A percentile compares a stretch with the other conserved stretches of the same genome.
phyloP scores from a whole-genome alignment of 805 yeast genomes.

The Candida vartiovaarae region DNA sequence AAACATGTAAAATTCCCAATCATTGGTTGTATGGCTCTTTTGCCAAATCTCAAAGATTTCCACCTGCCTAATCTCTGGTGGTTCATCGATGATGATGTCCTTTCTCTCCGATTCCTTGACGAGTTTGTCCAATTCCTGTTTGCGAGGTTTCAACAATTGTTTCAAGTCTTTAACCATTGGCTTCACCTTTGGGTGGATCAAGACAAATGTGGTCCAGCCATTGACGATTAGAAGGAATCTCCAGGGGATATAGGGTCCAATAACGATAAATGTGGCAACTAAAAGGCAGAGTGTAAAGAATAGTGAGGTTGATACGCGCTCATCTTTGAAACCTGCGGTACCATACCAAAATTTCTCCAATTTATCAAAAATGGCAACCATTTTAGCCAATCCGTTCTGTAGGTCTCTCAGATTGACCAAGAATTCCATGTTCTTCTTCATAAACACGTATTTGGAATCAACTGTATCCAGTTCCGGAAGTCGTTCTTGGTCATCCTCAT shows the following conservation, averaged over 20 bases:
- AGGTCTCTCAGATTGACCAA: conserved; percentile 63
- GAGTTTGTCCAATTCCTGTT: conserved; percentile 24
- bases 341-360: conserved; percentile 52
- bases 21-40: conserved; percentile 50
- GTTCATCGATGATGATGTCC: conserved; percentile 64
- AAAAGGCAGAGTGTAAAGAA: conserved; percentile 35
- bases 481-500: conserved; percentile 9
- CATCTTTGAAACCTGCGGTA: conserved; percentile 66
- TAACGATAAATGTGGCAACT: conserved; percentile 33
- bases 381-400: conserved; percentile 54
- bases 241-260: conserved; percentile 59
- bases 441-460: conserved; percentile 13
- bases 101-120: conserved; percentile 32
- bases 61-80: conserved; percentile 52
- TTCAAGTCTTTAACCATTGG: conserved; percentile 22
- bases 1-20: conserved; percentile 57
- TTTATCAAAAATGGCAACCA: conserved; percentile 42
- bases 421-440: conserved; percentile 33
- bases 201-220: conserved; percentile 49
- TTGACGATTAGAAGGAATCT: conserved; percentile 43
- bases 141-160: conserved; percentile 20
- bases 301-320: conserved; percentile 55
- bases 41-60: conserved; percentile 74
- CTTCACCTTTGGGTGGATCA: conserved; percentile 53
- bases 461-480: conserved; percentile 20